These are phyloP conservation scores for Daldinia loculata DNA, from an alignment of 495 filamentous ascomycete species.

Conservation along the genomic window DNA sequence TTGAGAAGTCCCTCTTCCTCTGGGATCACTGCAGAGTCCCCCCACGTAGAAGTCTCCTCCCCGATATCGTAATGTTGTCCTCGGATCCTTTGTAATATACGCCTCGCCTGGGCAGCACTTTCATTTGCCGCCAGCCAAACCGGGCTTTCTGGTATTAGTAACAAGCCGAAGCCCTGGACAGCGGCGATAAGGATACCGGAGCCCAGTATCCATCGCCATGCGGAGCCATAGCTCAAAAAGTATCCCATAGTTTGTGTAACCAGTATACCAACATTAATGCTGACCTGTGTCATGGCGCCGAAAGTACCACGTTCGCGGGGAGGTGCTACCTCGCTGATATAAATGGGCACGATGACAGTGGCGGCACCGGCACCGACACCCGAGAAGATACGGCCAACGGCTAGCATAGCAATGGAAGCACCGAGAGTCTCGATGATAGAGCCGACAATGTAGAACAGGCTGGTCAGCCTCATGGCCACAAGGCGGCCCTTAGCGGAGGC, in stretches of 20 bases:
- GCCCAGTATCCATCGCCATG: constrained; percentile 85
- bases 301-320: constrained; percentile 82
- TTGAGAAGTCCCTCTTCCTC: constrained; percentile 62
- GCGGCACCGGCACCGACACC: constrained; percentile 86
- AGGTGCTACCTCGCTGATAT: constrained; percentile 90
- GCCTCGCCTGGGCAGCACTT: constrained; percentile 66
- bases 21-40: constrained; percentile 49
- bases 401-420: constrained; percentile 69
- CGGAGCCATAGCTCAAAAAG: constrained; percentile 77
- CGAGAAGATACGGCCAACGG: constrained; percentile 77
- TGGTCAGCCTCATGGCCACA: constrained; percentile 73
- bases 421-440: constrained; percentile 78
- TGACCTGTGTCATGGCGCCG: constrained; percentile 90
- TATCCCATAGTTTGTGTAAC: constrained; percentile 83
- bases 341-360: constrained; percentile 94
- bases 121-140: constrained; percentile 80
- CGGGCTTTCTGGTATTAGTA: constrained; percentile 83
- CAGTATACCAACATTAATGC: constrained; percentile 93
- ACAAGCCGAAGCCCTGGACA: constrained; percentile 70
- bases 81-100: constrained; percentile 75
- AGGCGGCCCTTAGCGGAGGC: constrained; percentile 77
- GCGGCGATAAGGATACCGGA: constrained; percentile 74
- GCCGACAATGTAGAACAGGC: constrained; percentile 78
- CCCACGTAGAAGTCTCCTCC: constrained; percentile 75
- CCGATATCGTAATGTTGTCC: constrained; percentile 74